Percentiles rank a stretch among this genome's conserved stretches.
phyloP scores from a whole-genome alignment of 1,139 yeast species.

The Geotrichum histeridarum region DNA sequence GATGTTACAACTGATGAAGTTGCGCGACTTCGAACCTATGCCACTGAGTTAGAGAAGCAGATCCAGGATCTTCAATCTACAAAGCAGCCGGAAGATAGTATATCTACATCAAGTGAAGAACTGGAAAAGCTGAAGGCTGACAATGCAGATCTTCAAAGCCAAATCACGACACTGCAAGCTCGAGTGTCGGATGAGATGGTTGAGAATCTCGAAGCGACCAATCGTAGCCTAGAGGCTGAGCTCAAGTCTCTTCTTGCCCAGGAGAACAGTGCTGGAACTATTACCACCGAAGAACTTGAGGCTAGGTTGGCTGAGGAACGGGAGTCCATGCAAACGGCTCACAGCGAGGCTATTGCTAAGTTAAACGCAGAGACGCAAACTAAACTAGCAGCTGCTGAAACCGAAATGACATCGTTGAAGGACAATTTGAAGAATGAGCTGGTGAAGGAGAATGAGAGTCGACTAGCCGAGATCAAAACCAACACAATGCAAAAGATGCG shows the following conservation, averaged over 20 bases:
- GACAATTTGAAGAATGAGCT: slow-evolving; percentile 10
- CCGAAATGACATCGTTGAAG: slow-evolving; percentile 25
- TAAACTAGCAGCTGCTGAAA: slow-evolving; percentile 18
- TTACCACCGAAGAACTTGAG: slow-evolving; percentile 6
- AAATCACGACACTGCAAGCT: slow-evolving; percentile 24
- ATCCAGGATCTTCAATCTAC: slow-evolving; percentile 13
- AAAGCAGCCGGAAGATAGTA: slow-evolving; percentile 20
- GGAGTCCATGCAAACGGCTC: slow-evolving; percentile 18
- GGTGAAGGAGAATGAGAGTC: slow-evolving; percentile 8
- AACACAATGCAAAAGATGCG: slow-evolving; percentile 2
- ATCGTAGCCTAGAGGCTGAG: neutral
- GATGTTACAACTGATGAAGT: slow-evolving; percentile 23
- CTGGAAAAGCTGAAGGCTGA: slow-evolving; percentile 22
- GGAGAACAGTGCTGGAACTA: slow-evolving; percentile 22
- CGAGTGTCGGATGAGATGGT: slow-evolving; percentile 17
- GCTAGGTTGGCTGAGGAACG: neutral
- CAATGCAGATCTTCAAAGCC: slow-evolving; percentile 23
- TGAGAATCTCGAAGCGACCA: slow-evolving; percentile 5
- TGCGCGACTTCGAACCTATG: slow-evolving; percentile 29
- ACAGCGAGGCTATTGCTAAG: slow-evolving; percentile 30
- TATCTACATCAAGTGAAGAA: neutral
- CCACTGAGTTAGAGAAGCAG: slow-evolving; percentile 29
- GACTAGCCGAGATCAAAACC: slow-evolving; percentile 11
- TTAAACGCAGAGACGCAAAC: slow-evolving; percentile 5
- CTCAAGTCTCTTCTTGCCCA: neutral